These are phyloP conservation scores for Coelastrella sp. DNA, from an alignment of 139 green algal genomes.

Conservation along the genomic window DNA sequence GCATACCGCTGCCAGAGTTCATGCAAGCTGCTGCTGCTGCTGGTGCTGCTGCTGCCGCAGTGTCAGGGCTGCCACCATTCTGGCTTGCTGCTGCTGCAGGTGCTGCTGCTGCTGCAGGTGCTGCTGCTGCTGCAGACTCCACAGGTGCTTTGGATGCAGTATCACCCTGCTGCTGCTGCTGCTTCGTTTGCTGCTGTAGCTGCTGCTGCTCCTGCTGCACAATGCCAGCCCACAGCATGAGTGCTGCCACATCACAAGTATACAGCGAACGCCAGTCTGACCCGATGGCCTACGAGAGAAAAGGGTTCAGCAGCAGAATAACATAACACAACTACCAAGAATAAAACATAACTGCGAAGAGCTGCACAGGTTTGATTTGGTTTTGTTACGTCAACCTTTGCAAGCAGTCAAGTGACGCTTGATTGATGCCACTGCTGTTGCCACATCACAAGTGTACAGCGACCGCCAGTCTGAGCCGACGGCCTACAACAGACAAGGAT, in stretches of 20 bases:
- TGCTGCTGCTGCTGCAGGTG: background rate
- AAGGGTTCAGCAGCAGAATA: background rate
- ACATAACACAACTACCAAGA: background rate
- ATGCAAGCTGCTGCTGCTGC: no score
- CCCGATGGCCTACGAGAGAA: background rate
- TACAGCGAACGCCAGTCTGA: background rate
- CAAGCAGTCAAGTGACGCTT: no score
- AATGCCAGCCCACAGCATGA: constrained; percentile 22
- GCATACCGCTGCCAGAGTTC: no score
- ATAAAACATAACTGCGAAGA: background rate
- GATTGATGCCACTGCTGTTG: no score
- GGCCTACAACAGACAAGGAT: background rate
- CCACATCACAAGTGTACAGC: no score
- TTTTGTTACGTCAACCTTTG: no score
- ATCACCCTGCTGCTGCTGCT: background rate
- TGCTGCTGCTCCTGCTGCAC: background rate
- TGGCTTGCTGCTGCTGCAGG: no score
- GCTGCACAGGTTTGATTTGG: background rate
- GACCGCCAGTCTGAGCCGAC: background rate
- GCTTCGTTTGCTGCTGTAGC: background rate
- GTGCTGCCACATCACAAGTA: constrained; percentile 22
- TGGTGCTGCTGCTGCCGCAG: no score
- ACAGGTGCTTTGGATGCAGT: background rate
- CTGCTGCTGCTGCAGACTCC: background rate
- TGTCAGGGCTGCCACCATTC: no score